Conservation (phyloP, 1,284 basidiomycete species). For the Ceratobasidium sp. region DNA sequence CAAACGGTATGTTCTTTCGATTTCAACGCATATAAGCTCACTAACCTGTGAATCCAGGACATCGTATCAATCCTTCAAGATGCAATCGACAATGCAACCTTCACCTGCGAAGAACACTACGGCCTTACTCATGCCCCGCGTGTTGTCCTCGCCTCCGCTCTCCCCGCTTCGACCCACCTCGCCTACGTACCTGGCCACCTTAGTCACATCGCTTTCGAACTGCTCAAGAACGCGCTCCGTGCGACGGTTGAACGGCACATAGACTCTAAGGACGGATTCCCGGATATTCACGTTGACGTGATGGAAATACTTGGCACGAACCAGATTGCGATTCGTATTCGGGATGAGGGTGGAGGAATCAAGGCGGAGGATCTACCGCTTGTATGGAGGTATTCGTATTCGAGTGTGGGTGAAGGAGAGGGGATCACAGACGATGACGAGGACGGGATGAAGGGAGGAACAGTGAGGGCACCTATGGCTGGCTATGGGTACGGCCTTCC, state of each 20-base stretch:
- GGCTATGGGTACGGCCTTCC: slow-evolving; percentile 42
- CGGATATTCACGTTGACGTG: slow-evolving; percentile 32
- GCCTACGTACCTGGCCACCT: slow-evolving; percentile 40
- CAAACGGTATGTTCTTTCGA: slow-evolving; percentile 20
- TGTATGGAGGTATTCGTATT: slow-evolving; percentile 43
- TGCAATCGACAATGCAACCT: slow-evolving; percentile 37
- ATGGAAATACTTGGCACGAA: slow-evolving; percentile 32
- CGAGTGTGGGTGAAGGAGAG: slow-evolving; percentile 37
- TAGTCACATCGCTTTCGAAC: slow-evolving; percentile 40
- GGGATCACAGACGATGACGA: slow-evolving; percentile 36
- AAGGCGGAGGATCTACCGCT: slow-evolving; percentile 23
- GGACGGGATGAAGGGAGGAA: slow-evolving; percentile 43
- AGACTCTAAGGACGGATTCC: slow-evolving; percentile 31
- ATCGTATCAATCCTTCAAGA: slow-evolving; percentile 27
- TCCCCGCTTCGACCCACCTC: neutral
- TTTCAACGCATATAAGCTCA: neutral
- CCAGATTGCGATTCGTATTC: slow-evolving; percentile 37
- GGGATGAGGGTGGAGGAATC: slow-evolving; percentile 43
- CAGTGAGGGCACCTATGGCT: slow-evolving; percentile 41
- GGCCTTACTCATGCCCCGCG: slow-evolving; percentile 29
- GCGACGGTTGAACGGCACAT: slow-evolving; percentile 28
- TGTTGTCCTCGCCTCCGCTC: slow-evolving; percentile 6
- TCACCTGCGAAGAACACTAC: slow-evolving; percentile 43
- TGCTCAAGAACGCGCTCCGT: slow-evolving; percentile 34
- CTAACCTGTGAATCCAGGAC: slow-evolving; percentile 6